Conservation (phyloP, 2,329 filamentous ascomycete genomes). For the Pseudopyrenochaeta lycopersici region DNA sequence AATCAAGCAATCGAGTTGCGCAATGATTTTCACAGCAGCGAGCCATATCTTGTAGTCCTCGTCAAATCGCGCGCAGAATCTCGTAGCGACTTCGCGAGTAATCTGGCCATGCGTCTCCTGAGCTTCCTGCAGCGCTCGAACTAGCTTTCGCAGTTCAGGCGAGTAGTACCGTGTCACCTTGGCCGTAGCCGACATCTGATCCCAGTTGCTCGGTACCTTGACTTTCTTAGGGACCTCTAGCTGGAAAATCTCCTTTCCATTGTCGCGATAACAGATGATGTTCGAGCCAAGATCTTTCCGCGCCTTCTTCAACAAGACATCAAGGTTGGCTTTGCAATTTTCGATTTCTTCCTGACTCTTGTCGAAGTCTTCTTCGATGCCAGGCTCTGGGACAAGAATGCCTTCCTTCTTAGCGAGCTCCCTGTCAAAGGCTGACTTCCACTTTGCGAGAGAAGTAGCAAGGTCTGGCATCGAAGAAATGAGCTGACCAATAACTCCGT, state of each 20-base stretch:
- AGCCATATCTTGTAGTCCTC: constrained; percentile 87
- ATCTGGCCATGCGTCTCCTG: constrained; percentile 94
- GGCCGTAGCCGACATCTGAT: constrained; percentile 94
- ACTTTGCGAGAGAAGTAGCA: constrained; percentile 75
- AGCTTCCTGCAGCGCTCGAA: constrained; percentile 89
- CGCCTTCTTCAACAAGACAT: constrained; percentile 74
- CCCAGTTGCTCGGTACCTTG: constrained; percentile 89
- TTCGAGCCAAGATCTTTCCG: constrained; percentile 78
- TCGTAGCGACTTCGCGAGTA: constrained; percentile 81
- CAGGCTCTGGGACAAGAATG: constrained; percentile 82
- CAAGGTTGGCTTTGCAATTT: constrained; percentile 76
- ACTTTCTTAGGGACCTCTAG: constrained; percentile 86
- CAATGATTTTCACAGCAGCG: constrained; percentile 85
- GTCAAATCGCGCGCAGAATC: constrained; percentile 90
- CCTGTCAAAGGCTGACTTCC: constrained; percentile 92
- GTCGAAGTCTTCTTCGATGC: constrained; percentile 93
- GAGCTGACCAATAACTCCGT: constrained; percentile 84
- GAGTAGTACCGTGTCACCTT: constrained; percentile 95
- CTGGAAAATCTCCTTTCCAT: constrained; percentile 97
- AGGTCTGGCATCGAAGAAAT: constrained; percentile 88
- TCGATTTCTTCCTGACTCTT: constrained; percentile 78
- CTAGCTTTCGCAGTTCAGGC: constrained; percentile 79
- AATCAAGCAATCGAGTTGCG: constrained; percentile 94
- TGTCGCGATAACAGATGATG: constrained; percentile 68
- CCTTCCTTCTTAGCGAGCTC: constrained; percentile 79